Conservation (phyloP, 805 yeast genomes). For the Candida oleophila region DNA sequence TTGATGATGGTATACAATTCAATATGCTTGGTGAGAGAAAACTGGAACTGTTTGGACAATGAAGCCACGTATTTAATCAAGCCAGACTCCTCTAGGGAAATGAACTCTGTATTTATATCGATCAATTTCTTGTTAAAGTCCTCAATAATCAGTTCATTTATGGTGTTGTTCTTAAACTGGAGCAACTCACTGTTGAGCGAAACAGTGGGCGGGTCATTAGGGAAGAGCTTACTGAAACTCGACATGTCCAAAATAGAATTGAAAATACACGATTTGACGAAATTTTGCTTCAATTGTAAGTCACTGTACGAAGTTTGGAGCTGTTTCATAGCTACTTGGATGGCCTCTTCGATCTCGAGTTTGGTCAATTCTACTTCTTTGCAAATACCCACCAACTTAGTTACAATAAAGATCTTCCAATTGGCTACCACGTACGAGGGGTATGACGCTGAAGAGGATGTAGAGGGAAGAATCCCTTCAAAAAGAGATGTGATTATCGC, state of each 20-base stretch:
- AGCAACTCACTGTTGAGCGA: constrained; percentile 24
- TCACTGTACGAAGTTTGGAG: constrained; percentile 4
- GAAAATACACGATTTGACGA: constrained; percentile 31
- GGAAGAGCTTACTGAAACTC: constrained; percentile 25
- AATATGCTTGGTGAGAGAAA: constrained; percentile 20
- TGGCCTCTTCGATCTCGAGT: not conserved
- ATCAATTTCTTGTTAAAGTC: constrained; percentile 31
- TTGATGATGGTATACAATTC: constrained; percentile 21
- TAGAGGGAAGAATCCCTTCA: constrained; percentile 17
- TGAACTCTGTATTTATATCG: constrained; percentile 36
- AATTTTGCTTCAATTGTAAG: constrained; percentile 24
- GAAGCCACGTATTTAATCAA: constrained; percentile 25
- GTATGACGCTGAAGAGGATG: constrained; percentile 3
- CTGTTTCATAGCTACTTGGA: not conserved
- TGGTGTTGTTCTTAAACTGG: constrained; percentile 18
- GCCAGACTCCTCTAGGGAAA: constrained; percentile 40
- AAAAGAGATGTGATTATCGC: constrained; percentile 22
- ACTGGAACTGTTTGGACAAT: constrained; percentile 21
- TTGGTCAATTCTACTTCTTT: not conserved
- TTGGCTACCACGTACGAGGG: constrained; percentile 26
- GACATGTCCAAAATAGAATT: constrained; percentile 25
- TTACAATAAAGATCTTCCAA: constrained; percentile 32
- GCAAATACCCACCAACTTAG: constrained; percentile 15
- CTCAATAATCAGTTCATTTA: constrained; percentile 14
- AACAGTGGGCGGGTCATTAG: constrained; percentile 19